These are phyloP conservation scores for Solanum paucissectum DNA, from an alignment of 257 asterid genomes.

Conservation along the genomic window DNA sequence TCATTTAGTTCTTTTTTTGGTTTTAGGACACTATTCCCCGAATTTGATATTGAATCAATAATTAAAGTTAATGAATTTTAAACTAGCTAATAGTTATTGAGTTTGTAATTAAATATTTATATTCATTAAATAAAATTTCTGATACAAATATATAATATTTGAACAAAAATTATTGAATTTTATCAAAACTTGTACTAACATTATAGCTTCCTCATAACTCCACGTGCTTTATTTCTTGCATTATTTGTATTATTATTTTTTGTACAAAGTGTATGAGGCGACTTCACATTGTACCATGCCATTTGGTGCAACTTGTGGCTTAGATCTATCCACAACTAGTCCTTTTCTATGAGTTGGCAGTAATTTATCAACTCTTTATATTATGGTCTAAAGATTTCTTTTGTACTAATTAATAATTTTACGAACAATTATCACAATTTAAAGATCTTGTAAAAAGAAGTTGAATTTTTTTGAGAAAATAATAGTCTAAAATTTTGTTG, in stretches of 20 bases:
- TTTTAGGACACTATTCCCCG: not conserved
- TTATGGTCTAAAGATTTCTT: not conserved
- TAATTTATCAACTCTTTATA: not conserved
- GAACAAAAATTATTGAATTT: no score
- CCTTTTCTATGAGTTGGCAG: not conserved
- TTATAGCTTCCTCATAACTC: not conserved
- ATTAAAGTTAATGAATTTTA: not conserved
- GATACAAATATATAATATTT: no score
- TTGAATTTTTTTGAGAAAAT: no score
- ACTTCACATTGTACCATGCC: not conserved
- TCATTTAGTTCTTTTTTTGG: no score
- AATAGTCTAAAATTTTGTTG: not conserved
- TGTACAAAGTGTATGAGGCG: not conserved
- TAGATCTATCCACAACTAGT: not conserved
- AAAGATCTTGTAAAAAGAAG: no score
- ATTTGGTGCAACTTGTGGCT: not conserved
- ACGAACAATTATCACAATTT: not conserved
- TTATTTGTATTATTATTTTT: no score
- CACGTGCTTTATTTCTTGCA: not conserved
- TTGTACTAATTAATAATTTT: not conserved
- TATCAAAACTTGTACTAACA: no score
- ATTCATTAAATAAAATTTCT: no score
- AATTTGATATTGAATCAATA: not conserved
- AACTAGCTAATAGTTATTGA: not conserved
- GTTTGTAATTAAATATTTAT: not conserved